Conservation (phyloP, 352 stramenopile genomes). For the Thalassiosira oceanica region DNA sequence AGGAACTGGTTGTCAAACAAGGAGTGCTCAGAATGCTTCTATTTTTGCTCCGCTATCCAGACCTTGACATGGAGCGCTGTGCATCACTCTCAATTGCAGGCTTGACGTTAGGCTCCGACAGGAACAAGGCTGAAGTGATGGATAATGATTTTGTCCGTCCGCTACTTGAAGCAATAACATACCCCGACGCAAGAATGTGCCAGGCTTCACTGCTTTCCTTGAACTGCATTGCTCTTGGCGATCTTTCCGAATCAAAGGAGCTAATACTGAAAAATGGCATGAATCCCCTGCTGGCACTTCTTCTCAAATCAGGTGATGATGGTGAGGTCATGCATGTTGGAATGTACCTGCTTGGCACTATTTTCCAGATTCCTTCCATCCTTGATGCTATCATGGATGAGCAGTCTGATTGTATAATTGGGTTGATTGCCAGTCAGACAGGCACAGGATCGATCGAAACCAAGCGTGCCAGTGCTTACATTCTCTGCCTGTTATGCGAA, state of each 20-base stretch:
- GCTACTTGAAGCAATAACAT: slow-evolving; percentile 90
- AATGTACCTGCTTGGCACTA: slow-evolving; percentile 90
- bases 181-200: slow-evolving; percentile 91
- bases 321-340: slow-evolving; percentile 88
- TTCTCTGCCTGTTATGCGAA: slow-evolving; percentile 87
- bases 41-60: slow-evolving; percentile 91
- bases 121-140: slow-evolving; percentile 89
- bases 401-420: slow-evolving; percentile 83
- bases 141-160: slow-evolving; percentile 89
- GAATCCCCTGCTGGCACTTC: slow-evolving; percentile 85
- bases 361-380: slow-evolving; percentile 90
- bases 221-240: slow-evolving; percentile 88
- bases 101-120: slow-evolving; percentile 88
- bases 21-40: slow-evolving; percentile 90
- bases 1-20: slow-evolving; percentile 90
- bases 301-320: slow-evolving; percentile 86
- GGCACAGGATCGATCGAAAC: slow-evolving; percentile 88
- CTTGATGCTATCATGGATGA: slow-evolving; percentile 89
- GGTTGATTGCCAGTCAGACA: slow-evolving; percentile 84
- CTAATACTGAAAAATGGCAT: slow-evolving; percentile 88
- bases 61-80: slow-evolving; percentile 94
- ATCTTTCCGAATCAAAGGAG: slow-evolving; percentile 86
- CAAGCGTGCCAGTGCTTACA: slow-evolving; percentile 90
- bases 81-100: slow-evolving; percentile 89
- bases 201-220: slow-evolving; percentile 89